Evolutionary conservation across 805 yeast species (phyloP).

Genomic region (Spathaspora sp.): DNA sequence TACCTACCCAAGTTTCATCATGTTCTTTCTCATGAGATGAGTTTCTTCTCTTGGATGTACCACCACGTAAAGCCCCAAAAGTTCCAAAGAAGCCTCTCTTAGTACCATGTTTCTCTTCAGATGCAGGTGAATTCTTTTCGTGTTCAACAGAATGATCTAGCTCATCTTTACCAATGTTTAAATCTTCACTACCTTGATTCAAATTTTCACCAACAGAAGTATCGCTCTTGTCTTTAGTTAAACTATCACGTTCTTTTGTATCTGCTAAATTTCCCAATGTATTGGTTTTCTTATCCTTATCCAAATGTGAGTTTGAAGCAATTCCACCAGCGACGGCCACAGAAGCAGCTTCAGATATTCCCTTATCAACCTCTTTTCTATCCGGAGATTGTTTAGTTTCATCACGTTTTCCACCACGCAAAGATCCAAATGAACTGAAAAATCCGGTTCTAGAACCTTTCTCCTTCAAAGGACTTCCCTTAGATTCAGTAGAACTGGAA

Average conservation of each 20-base stretch:
- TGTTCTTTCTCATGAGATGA: neutral
- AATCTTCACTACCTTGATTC: neutral
- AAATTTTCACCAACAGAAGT: neutral
- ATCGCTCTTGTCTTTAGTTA: neutral
- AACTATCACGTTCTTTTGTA: neutral
- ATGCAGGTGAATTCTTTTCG: neutral
- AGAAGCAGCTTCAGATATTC: constrained; percentile 2
- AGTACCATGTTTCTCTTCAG: neutral
- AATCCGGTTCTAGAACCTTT: neutral
- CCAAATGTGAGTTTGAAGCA: neutral
- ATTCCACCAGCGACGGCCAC: constrained; percentile 2
- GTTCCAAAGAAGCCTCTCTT: neutral
- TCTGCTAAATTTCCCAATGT: neutral
- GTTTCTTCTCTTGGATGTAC: neutral
- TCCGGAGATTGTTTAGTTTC: neutral
- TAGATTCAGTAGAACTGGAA: neutral
- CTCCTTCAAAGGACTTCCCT: neutral
- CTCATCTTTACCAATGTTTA: neutral
- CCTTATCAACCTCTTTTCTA: neutral
- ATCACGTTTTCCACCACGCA: neutral
- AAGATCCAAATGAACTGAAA: neutral
- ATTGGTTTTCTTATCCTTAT: neutral
- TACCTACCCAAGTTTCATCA: neutral
- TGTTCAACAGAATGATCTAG: neutral
- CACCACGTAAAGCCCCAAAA: neutral